phyloP scores from a whole-genome alignment of 352 stramenopile species.

The Globisporangium heterothallicum region DNA sequence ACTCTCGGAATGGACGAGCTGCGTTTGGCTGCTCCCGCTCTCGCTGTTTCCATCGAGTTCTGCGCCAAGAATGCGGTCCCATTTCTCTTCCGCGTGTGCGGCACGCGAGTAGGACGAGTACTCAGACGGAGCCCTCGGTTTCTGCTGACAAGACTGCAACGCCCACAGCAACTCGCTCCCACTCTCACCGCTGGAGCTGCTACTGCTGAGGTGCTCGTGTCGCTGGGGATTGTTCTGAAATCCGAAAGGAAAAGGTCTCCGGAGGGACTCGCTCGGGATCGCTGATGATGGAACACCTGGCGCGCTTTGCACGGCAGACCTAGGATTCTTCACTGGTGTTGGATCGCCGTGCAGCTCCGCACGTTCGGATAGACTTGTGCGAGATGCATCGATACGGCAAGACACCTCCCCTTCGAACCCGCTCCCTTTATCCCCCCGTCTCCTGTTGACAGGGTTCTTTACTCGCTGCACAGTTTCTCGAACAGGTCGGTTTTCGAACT shows the following conservation, averaged over 20 bases:
- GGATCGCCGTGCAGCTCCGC: not conserved
- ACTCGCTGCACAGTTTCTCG: constrained; percentile 40
- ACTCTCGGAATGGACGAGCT: constrained; percentile 7
- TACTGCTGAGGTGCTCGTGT: not conserved
- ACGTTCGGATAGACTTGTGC: not conserved
- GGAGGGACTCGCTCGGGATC: constrained; percentile 1
- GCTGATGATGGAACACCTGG: not conserved
- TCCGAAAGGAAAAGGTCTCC: constrained; percentile 9
- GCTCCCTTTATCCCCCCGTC: constrained; percentile 47
- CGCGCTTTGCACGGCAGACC: no score
- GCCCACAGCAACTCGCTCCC: constrained; percentile 12
- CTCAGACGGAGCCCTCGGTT: constrained; percentile 8
- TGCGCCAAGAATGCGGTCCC: constrained; percentile 56
- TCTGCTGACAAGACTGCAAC: constrained; percentile 10
- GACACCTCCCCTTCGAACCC: constrained; percentile 66
- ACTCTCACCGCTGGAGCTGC: constrained; percentile 2
- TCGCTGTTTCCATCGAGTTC: constrained; percentile 23
- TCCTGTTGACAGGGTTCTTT: constrained; percentile 44
- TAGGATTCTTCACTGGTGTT: no score
- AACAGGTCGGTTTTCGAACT: constrained; percentile 36
- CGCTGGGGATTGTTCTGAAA: not conserved
- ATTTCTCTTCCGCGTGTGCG: constrained; percentile 58
- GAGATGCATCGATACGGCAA: constrained; percentile 37
- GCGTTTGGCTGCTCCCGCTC: constrained; percentile 3
- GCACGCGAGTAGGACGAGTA: constrained; percentile 20